Conservation (phyloP, 1,139 yeast genomes). For the Diutina ranongensis region DNA sequence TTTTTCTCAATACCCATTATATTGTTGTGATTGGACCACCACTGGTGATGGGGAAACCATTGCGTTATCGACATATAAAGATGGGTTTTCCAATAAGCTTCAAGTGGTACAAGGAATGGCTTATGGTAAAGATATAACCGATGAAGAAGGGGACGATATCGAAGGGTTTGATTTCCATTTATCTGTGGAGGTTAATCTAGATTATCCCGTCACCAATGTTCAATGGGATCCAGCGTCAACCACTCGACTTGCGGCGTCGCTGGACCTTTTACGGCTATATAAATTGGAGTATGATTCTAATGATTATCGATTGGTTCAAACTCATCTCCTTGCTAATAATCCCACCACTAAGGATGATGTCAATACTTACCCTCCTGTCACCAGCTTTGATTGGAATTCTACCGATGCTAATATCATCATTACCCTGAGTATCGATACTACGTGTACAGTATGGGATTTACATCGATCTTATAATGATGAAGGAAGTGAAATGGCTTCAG, state of each 20-base stretch:
- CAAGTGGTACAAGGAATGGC: conserved; percentile 34
- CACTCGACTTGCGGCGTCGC: conserved; percentile 47
- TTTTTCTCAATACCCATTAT: conserved; percentile 52
- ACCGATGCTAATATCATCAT: conserved; percentile 61
- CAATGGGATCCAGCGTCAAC: conserved; percentile 55
- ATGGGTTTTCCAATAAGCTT: conserved; percentile 51
- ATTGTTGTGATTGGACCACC: conserved; percentile 56
- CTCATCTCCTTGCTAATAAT: conserved; percentile 32
- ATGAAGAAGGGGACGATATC: conserved; percentile 4
- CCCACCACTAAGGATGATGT: conserved; percentile 22
- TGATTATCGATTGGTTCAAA: conserved; percentile 24
- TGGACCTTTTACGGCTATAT: conserved; percentile 63
- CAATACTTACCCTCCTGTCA: conserved; percentile 65
- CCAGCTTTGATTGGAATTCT: conserved; percentile 89
- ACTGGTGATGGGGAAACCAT: conserved; percentile 35
- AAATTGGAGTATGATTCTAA: conserved; percentile 30
- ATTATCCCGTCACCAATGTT: conserved; percentile 57
- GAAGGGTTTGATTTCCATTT: conserved; percentile 28
- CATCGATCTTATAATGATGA: conserved; percentile 21
- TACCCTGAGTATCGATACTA: conserved; percentile 87
- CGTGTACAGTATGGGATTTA: conserved; percentile 94
- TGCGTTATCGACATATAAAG: conserved; percentile 61
- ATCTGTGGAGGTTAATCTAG: conserved; percentile 42
- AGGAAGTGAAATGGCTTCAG: conserved; percentile 47
- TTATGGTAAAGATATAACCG: conserved; percentile 16